phyloP scores from a whole-genome alignment of 2,329 filamentous ascomycete species.

The Pseudonectria foliicola region DNA sequence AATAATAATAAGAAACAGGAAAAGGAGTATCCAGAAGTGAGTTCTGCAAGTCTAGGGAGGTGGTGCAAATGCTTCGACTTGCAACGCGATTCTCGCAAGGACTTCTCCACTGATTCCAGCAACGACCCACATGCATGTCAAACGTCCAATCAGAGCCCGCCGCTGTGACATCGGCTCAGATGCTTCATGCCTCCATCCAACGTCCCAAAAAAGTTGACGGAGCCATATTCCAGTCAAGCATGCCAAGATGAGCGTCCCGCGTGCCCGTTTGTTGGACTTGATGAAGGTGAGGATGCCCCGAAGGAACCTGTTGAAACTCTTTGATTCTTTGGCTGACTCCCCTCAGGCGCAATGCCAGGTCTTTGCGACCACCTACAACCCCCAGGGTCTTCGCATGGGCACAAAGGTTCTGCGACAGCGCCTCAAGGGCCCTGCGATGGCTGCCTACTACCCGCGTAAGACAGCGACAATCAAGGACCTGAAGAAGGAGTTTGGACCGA shows the following conservation, averaged over 20 bases:
- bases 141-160: conserved; percentile 14
- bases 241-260: conserved; percentile 54
- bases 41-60: no score
- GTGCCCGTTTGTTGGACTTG: conserved; percentile 59
- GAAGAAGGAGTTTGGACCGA: conserved; percentile 59
- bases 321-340: conserved; percentile 14
- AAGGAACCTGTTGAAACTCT: no score
- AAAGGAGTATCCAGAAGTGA: background rate
- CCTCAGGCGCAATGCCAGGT: conserved; percentile 78
- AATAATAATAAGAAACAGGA: background rate
- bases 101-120: no score
- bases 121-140: conserved; percentile 1
- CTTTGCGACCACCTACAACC: conserved; percentile 89
- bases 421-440: conserved; percentile 73
- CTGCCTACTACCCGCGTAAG: conserved; percentile 80
- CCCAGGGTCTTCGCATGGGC: conserved; percentile 70
- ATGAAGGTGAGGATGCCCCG: conserved; percentile 73
- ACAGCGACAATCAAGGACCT: conserved; percentile 67
- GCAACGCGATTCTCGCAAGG: no score
- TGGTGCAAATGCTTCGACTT: no score
- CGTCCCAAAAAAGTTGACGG: conserved; percentile 18
- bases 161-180: conserved; percentile 12
- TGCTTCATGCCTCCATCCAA: conserved; percentile 22
- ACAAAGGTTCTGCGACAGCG: conserved; percentile 90
- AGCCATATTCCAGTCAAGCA: conserved; percentile 18